A percentile compares a stretch with the other conserved stretches of the same genome.
Evolutionary conservation across 331 rosid genomes (phyloP).

Genomic region (Telfairia occidentalis): DNA sequence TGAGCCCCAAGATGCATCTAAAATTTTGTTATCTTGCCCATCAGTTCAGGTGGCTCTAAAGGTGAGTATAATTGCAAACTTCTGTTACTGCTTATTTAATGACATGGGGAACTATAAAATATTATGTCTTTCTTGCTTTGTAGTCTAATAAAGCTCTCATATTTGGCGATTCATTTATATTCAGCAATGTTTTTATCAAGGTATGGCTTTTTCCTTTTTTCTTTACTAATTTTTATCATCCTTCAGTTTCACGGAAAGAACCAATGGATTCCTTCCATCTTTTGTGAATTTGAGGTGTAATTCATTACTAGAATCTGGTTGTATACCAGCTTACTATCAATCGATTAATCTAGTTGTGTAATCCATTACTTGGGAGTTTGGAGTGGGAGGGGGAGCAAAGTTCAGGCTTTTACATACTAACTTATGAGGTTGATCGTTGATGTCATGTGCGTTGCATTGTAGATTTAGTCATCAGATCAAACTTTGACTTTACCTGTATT

Average conservation of each 20-base stretch:
- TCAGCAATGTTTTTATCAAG: constrained; percentile 77
- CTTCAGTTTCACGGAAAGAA: not conserved
- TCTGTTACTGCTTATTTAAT: constrained; percentile 10
- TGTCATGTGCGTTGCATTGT: not conserved
- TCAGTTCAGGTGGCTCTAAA: constrained; percentile 73
- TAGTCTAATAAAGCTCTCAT: constrained; percentile 74
- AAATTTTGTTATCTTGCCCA: constrained; percentile 66
- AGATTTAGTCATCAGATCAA: not conserved
- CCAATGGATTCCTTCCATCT: not conserved
- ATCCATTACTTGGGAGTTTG: too few relatives aligned
- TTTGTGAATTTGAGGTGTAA: not conserved
- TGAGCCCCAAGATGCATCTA: constrained; percentile 80
- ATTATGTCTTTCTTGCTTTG: constrained; percentile 23
- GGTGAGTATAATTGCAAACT: constrained; percentile 33
- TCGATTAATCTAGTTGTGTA: too few relatives aligned
- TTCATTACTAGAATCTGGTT: not conserved
- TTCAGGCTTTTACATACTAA: not conserved
- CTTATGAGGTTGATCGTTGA: not conserved
- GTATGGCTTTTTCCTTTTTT: constrained; percentile 22
- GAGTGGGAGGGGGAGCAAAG: not conserved
- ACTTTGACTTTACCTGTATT: not conserved
- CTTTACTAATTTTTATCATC: constrained; percentile 9
- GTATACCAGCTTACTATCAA: not conserved
- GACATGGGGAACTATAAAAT: constrained; percentile 14
- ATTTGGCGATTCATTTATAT: constrained; percentile 69